phyloP scores from a whole-genome alignment of 768 basidiomycete genomes.

The Pleurotus djamor region DNA sequence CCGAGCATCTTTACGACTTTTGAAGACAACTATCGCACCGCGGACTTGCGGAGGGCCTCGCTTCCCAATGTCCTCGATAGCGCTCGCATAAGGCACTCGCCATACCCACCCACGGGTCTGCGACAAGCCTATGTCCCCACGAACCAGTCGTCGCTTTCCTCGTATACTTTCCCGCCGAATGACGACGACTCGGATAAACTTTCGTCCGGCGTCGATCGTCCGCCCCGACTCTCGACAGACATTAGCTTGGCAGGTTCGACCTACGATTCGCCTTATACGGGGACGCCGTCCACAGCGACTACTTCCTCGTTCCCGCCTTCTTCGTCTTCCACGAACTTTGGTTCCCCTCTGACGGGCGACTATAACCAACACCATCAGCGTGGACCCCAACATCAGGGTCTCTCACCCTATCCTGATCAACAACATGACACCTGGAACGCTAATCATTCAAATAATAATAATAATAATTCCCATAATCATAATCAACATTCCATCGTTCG shows the following conservation, averaged over 20 bases:
- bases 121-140: conserved; percentile 46
- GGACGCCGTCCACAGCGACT: conserved; percentile 45
- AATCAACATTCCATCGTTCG: conserved; percentile 42
- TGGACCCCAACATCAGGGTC: conserved; percentile 24
- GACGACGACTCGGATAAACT: conserved; percentile 34
- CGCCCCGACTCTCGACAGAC: conserved; percentile 50
- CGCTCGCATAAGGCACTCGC: conserved; percentile 50
- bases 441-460: too few species aligned
- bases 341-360: conserved; percentile 45
- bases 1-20: conserved; percentile 75
- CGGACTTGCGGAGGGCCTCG: conserved; percentile 59
- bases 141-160: conserved; percentile 37
- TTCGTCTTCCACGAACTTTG: conserved; percentile 44
- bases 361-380: conserved; percentile 44
- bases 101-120: conserved; percentile 48
- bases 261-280: conserved; percentile 48
- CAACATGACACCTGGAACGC: conserved; percentile 49
- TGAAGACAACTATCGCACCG: conserved; percentile 59
- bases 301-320: conserved; percentile 51
- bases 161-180: conserved; percentile 58
- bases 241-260: conserved; percentile 30
- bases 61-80: conserved; percentile 61
- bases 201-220: conserved; percentile 21
- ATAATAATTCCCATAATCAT: too few species aligned
- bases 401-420: conserved; percentile 42